phyloP scores from a whole-genome alignment of 2,329 filamentous ascomycete species.

The Colletotrichum higginsianum region DNA sequence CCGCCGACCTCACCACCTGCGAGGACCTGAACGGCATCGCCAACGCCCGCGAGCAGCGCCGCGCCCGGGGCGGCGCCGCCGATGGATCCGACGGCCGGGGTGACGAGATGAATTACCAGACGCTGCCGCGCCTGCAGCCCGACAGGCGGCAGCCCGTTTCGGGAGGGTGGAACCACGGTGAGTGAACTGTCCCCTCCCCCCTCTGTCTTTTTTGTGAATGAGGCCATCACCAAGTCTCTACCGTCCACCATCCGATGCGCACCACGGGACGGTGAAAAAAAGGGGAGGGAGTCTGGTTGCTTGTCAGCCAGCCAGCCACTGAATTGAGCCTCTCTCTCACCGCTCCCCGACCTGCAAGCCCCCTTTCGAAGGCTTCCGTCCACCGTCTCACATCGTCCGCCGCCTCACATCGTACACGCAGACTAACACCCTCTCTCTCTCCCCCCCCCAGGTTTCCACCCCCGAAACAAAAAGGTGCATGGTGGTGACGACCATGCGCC shows the following conservation, averaged over 20 bases:
- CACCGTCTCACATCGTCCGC: too few species aligned
- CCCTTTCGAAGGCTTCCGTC: neutral
- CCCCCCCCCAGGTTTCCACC: conserved; percentile 29
- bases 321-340: neutral
- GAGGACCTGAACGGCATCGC: conserved; percentile 70
- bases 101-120: conserved; percentile 43
- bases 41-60: conserved; percentile 63
- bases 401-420: neutral
- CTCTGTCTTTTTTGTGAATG: neutral
- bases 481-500: conserved; percentile 59
- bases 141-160: conserved; percentile 38
- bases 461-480: conserved; percentile 44
- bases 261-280: neutral
- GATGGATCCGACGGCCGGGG: conserved; percentile 38
- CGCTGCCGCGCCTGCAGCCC: conserved; percentile 36
- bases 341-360: neutral
- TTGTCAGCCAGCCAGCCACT: neutral
- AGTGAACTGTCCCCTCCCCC: neutral
- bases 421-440: neutral
- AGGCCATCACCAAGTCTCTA: neutral
- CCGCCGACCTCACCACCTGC: conserved; percentile 65
- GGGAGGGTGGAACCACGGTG: conserved; percentile 41
- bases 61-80: conserved; percentile 53
- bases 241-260: neutral
- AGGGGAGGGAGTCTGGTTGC: neutral